Percentiles rank a stretch among this genome's conserved stretches.
Evolutionary conservation across 371 early-diverging fungal species (phyloP).

Genomic region (Saksenaea vasiformis): DNA sequence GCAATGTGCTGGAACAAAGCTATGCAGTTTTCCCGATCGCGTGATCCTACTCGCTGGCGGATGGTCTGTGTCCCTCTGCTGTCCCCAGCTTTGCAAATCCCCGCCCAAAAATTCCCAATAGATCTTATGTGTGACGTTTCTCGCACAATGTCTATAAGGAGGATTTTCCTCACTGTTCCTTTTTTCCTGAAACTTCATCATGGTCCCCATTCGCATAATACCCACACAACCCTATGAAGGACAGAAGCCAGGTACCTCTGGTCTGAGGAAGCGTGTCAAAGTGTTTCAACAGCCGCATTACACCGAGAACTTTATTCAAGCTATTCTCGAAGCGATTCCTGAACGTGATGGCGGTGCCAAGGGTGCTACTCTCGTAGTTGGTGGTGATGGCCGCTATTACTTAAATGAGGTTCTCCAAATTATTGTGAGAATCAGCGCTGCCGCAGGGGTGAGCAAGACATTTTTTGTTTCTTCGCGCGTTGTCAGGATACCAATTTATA

Average conservation of each 20-base stretch:
- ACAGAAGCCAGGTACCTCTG: conserved; percentile 98
- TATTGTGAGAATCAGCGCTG: conserved; percentile 87
- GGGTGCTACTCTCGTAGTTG: conserved; percentile 88
- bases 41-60: too few relatives aligned
- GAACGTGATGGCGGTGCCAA: conserved; percentile 59
- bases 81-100: too few relatives aligned
- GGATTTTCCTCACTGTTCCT: conserved; percentile 8
- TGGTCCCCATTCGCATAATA: conserved; percentile 50
- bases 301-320: conserved; percentile 95
- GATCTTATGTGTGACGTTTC: too few relatives aligned
- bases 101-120: too few relatives aligned
- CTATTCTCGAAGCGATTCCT: conserved; percentile 84
- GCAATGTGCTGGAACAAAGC: too few relatives aligned
- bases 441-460: conserved; percentile 69
- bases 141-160: not conserved
- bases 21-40: too few relatives aligned
- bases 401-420: conserved; percentile 84
- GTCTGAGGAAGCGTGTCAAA: conserved; percentile 93
- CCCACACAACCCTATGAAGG: conserved; percentile 77
- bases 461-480: not conserved
- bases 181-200: conserved; percentile 12
- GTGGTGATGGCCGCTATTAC: conserved; percentile 96
- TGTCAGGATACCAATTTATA: conserved; percentile 3
- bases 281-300: conserved; percentile 94
- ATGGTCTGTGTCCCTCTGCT: too few relatives aligned